These are phyloP conservation scores for Vitis amurensis DNA, from an alignment of 164 flowering plant species.

Conservation along the genomic window DNA sequence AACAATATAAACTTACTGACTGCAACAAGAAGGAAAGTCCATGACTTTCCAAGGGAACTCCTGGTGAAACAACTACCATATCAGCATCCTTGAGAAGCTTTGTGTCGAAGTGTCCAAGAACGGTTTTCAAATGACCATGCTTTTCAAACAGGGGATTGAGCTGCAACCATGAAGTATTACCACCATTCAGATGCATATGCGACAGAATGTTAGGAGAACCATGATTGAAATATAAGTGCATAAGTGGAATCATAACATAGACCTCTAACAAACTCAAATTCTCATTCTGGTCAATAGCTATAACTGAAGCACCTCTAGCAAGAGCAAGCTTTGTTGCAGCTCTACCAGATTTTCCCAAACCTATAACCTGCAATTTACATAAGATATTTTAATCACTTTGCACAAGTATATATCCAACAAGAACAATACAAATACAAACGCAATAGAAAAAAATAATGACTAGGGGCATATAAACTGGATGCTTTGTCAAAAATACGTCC, in stretches of 20 bases:
- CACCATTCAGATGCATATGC: background rate
- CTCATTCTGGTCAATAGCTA: conserved; percentile 44
- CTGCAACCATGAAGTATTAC: conserved; percentile 15
- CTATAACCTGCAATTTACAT: conserved; percentile 30
- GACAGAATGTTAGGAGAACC: background rate
- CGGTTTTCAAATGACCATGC: conserved; percentile 24
- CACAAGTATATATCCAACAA: background rate
- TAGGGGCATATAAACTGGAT: too few species aligned
- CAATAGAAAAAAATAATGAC: background rate
- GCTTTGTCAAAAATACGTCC: too few species aligned
- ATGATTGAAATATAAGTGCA: too few species aligned
- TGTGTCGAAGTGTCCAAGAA: conserved; percentile 30
- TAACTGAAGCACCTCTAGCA: conserved; percentile 45
- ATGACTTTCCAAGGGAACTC: conserved; percentile 35
- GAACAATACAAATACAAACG: background rate
- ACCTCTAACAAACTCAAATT: conserved; percentile 36
- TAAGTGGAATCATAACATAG: background rate
- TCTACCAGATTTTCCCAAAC: conserved; percentile 43
- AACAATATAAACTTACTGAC: conserved; percentile 26
- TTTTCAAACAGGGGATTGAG: conserved; percentile 26
- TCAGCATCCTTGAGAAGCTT: conserved; percentile 35
- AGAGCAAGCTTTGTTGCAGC: conserved; percentile 48
- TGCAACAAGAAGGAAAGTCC: conserved; percentile 34
- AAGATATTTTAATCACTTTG: background rate
- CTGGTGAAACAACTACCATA: conserved; percentile 48